Evolutionary conservation across 1,139 yeast species (phyloP).

Genomic region (Saccharomycopsis hybrid): DNA sequence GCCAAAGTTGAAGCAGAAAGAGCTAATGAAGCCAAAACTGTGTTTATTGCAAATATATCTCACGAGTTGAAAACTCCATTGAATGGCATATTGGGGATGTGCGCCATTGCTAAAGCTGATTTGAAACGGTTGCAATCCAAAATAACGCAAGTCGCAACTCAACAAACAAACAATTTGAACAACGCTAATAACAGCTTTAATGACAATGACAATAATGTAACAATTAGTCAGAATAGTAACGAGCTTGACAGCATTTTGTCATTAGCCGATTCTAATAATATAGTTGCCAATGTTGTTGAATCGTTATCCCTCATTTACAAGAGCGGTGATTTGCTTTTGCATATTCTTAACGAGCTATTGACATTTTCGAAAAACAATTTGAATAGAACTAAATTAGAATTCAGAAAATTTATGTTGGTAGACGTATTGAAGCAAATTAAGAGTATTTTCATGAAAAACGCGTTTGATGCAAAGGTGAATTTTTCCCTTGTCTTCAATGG

Average conservation of each 20-base stretch:
- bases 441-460: conserved; percentile 82
- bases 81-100: conserved; percentile 94
- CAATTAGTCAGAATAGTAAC: not conserved
- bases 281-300: conserved; percentile 12
- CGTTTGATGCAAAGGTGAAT: conserved; percentile 68
- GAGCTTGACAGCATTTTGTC: conserved; percentile 51
- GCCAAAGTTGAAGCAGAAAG: conserved; percentile 87
- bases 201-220: not conserved
- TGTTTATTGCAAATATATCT: conserved; percentile 91
- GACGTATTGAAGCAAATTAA: conserved; percentile 79
- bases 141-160: not conserved
- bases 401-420: conserved; percentile 63
- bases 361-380: conserved; percentile 90
- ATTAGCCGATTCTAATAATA: conserved; percentile 6
- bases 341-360: conserved; percentile 79
- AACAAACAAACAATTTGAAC: not conserved
- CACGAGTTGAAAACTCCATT: conserved; percentile 93
- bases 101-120: conserved; percentile 77
- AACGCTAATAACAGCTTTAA: not conserved
- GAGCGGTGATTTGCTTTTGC: conserved; percentile 77
- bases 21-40: conserved; percentile 92
- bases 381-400: conserved; percentile 77
- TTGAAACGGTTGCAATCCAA: conserved; percentile 10
- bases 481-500: conserved; percentile 41
- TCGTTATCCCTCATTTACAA: conserved; percentile 16